phyloP scores from a whole-genome alignment of 2,329 filamentous ascomycete species.

The Verticillium zaregamsianum region DNA sequence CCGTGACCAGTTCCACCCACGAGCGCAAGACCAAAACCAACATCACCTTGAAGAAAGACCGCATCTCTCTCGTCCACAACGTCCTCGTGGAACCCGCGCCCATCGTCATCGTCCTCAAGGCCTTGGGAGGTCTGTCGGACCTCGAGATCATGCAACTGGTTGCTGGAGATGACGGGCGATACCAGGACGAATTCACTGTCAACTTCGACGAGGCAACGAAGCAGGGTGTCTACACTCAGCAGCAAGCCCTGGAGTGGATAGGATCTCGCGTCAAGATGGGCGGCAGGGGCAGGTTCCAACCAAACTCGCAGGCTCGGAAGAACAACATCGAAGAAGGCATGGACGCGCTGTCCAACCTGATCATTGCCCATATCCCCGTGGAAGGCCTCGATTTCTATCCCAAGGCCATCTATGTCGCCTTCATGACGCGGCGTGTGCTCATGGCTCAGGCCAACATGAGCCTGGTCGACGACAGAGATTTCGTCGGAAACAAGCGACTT shows the following conservation, averaged over 20 bases:
- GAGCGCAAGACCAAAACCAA: slow-evolving; percentile 98
- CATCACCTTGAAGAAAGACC: slow-evolving; percentile 88
- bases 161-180: slow-evolving; percentile 78
- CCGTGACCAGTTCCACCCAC: slow-evolving; percentile 95
- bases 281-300: slow-evolving; percentile 54
- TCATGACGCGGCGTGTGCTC: slow-evolving; percentile 94
- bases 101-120: slow-evolving; percentile 88
- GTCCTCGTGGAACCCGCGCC: slow-evolving; percentile 91
- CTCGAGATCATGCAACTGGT: slow-evolving; percentile 92
- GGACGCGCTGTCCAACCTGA: slow-evolving; percentile 85
- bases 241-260: slow-evolving; percentile 92
- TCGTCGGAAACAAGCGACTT: slow-evolving; percentile 94
- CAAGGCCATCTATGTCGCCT: slow-evolving; percentile 94
- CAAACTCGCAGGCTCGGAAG: slow-evolving; percentile 50
- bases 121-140: slow-evolving; percentile 88
- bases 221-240: slow-evolving; percentile 82
- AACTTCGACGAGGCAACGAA: slow-evolving; percentile 93
- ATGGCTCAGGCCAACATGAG: slow-evolving; percentile 90
- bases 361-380: slow-evolving; percentile 92
- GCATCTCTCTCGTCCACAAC: slow-evolving; percentile 87
- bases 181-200: slow-evolving; percentile 91
- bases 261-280: slow-evolving; percentile 86
- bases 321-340: slow-evolving; percentile 89
- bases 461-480: slow-evolving; percentile 92
- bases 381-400: slow-evolving; percentile 89